Conservation (phyloP, 257 asterid species). For the Leptodermis oblonga region DNA sequence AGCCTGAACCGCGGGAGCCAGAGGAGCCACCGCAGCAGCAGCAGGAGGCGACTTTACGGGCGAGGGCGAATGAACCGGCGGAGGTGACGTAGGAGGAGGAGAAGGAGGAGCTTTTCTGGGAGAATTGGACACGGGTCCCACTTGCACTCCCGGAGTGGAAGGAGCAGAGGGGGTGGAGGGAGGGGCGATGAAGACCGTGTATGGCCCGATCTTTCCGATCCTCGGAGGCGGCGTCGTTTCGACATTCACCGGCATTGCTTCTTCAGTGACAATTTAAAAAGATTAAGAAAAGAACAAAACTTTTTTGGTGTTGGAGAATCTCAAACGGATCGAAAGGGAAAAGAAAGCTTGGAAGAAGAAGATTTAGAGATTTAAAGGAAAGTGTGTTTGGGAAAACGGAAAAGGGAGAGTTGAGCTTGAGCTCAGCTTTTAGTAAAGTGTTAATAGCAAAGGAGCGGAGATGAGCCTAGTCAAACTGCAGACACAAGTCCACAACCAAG, state of each 20-base stretch:
- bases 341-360: background rate
- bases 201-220: constrained; percentile 99
- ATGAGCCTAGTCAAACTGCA: background rate
- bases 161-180: constrained; percentile 81
- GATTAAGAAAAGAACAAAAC: too few species aligned
- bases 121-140: constrained; percentile 35
- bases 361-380: background rate
- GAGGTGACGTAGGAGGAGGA: constrained; percentile 8
- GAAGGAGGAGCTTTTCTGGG: constrained; percentile 22
- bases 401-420: background rate
- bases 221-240: constrained; percentile 54
- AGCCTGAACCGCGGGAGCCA: constrained; percentile 84
- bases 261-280: background rate
- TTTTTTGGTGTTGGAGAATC: background rate
- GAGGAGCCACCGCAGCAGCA: constrained; percentile 30
- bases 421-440: constrained; percentile 8
- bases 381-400: background rate
- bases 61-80: constrained; percentile 37
- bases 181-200: constrained; percentile 94
- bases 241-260: constrained; percentile 30
- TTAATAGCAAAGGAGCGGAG: background rate
- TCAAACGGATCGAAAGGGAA: background rate
- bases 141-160: constrained; percentile 20
- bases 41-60: constrained; percentile 26
- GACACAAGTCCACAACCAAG: background rate